A percentile compares a stretch with the other conserved stretches of the same genome.
phyloP scores from a whole-genome alignment of 108 stramenopile species.

The Skeletonema potamos region DNA sequence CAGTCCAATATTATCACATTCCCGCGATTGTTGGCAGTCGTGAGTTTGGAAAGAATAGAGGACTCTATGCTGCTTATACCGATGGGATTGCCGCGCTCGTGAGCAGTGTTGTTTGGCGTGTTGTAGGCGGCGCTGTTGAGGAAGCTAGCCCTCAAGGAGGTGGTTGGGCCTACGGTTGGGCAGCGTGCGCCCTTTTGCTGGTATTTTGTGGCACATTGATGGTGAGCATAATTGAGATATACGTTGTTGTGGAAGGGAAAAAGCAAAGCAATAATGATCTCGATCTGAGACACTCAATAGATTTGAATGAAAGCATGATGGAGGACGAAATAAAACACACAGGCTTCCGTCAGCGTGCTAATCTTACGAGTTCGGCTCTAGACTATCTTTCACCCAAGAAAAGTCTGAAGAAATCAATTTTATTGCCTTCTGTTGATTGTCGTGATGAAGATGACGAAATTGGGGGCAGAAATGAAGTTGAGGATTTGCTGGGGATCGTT shows the following conservation, averaged over 20 bases:
- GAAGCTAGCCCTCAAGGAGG: constrained; percentile 64
- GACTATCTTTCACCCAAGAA: constrained; percentile 33
- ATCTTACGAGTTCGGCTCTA: constrained; percentile 30
- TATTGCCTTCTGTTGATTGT: constrained; percentile 16
- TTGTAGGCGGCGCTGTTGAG: constrained; percentile 70
- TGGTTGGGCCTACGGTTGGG: constrained; percentile 89
- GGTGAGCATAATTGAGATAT: constrained; percentile 81
- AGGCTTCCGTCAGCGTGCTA: constrained; percentile 4
- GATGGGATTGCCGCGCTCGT: constrained; percentile 78
- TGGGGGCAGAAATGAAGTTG: constrained; percentile 1
- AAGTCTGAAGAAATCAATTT: background rate
- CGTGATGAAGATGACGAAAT: constrained; percentile 11
- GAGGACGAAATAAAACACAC: constrained; percentile 22
- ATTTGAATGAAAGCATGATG: constrained; percentile 45
- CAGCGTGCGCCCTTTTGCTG: constrained; percentile 72
- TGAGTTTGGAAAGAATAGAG: constrained; percentile 74
- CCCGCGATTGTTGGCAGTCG: constrained; percentile 69
- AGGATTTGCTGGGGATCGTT: constrained; percentile 37
- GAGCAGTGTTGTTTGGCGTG: constrained; percentile 65
- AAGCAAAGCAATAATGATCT: constrained; percentile 16
- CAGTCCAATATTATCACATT: constrained; percentile 79
- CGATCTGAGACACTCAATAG: constrained; percentile 13
- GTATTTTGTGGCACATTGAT: constrained; percentile 74
- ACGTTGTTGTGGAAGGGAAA: constrained; percentile 57
- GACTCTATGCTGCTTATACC: constrained; percentile 69